Percentiles rank a stretch among this genome's conserved stretches.
Conservation (phyloP, 495 filamentous ascomycete genomes). For the Penicillium coprophilum region DNA sequence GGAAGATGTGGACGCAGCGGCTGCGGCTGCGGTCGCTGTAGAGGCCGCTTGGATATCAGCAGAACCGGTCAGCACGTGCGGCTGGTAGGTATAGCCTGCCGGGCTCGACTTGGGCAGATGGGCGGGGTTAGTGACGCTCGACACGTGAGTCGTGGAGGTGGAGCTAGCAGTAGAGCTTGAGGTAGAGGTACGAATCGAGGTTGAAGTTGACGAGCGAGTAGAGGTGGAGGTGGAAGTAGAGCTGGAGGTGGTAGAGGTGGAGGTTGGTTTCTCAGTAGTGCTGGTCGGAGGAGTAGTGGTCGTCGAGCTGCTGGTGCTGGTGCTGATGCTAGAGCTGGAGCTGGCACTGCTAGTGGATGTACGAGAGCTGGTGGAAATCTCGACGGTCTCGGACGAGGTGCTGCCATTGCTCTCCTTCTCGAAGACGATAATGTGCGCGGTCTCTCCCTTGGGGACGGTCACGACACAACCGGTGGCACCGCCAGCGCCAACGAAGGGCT, state of each 20-base stretch:
- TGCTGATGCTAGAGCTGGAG: slow-evolving; percentile 26
- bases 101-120: slow-evolving; percentile 24
- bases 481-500: slow-evolving; percentile 58
- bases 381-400: slow-evolving; percentile 17
- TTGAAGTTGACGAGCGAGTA: slow-evolving; percentile 21
- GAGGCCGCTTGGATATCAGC: slow-evolving; percentile 15
- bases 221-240: slow-evolving; percentile 24
- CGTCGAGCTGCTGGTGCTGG: slow-evolving; percentile 27
- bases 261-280: slow-evolving; percentile 27
- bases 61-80: slow-evolving; percentile 10
- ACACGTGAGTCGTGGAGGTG: slow-evolving; percentile 29
- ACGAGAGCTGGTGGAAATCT: slow-evolving; percentile 19
- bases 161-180: slow-evolving; percentile 16
- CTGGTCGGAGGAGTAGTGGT: slow-evolving; percentile 19
- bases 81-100: slow-evolving; percentile 11
- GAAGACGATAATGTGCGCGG: slow-evolving; percentile 69
- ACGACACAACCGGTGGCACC: slow-evolving; percentile 77
- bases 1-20: slow-evolving; percentile 13
- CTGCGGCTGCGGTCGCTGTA: slow-evolving; percentile 14
- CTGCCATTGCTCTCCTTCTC: slow-evolving; percentile 34
- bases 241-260: slow-evolving; percentile 18
- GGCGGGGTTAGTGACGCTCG: slow-evolving; percentile 39
- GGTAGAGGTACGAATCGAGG: slow-evolving; percentile 19
- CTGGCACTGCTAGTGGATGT: slow-evolving; percentile 22
- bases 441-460: slow-evolving; percentile 66